Evolutionary conservation across 106 monocot species (phyloP).

Genomic region (Apostasia shenzhenica): DNA sequence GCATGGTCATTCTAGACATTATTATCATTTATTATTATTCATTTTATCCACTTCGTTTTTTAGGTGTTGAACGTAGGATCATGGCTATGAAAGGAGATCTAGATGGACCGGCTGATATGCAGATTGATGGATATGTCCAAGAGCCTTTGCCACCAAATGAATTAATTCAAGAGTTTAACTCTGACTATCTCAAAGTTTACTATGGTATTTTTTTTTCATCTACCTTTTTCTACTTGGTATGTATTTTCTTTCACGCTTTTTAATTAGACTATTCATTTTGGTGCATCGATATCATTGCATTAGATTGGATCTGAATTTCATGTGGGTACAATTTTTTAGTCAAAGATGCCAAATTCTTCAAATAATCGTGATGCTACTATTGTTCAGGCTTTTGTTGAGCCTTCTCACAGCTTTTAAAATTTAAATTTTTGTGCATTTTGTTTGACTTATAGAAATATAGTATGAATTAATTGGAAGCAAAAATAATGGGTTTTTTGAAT

Average conservation of each 20-base stretch:
- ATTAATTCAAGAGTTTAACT: slow-evolving; percentile 25
- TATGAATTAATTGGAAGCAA: no score
- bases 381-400: background rate
- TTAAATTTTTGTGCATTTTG: no score
- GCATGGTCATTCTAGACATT: no score
- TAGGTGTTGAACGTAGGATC: no score
- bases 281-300: background rate
- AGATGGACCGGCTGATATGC: slow-evolving; percentile 39
- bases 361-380: background rate
- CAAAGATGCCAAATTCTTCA: no score
- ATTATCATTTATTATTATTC: no score
- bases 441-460: no score
- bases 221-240: no score
- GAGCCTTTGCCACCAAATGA: slow-evolving; percentile 4
- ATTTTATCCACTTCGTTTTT: no score
- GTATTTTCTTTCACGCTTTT: background rate
- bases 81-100: slow-evolving; percentile 25
- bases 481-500: no score
- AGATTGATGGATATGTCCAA: slow-evolving; percentile 31
- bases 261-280: background rate
- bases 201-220: slow-evolving; percentile 40
- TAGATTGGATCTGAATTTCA: background rate
- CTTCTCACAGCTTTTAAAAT: no score
- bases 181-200: slow-evolving; percentile 60
- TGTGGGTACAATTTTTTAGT: background rate